phyloP scores from a whole-genome alignment of 176 grass and related monocot species.

The Sorghum bicolor region DNA sequence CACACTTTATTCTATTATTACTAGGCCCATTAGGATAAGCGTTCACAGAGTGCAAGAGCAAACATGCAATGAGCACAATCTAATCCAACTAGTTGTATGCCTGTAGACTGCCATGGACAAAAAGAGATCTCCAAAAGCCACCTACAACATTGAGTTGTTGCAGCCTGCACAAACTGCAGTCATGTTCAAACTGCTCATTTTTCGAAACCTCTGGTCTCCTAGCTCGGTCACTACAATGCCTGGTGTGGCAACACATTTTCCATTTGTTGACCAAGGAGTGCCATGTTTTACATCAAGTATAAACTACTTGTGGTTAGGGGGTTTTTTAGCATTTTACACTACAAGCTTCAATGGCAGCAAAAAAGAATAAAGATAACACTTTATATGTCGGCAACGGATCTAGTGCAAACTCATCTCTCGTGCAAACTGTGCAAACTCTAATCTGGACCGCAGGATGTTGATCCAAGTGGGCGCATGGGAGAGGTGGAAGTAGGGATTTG shows the following conservation, averaged over 20 bases:
- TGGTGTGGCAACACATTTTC: background rate
- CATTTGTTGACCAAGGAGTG: background rate
- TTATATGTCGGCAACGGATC: no score
- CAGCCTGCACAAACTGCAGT: background rate
- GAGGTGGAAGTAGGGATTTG: no score
- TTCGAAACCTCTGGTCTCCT: background rate
- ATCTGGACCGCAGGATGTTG: no score
- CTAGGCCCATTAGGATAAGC: background rate
- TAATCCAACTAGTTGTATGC: background rate
- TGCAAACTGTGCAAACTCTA: no score
- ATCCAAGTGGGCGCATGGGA: no score
- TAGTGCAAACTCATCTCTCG: no score
- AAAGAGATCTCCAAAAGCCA: background rate
- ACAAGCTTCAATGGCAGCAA: background rate
- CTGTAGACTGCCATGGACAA: background rate
- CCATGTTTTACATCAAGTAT: background rate
- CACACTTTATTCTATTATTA: background rate
- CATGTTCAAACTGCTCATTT: background rate
- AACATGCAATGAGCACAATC: constrained; percentile 2
- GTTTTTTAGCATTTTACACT: background rate
- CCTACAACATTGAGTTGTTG: background rate
- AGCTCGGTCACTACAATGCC: no score
- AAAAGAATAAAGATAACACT: background rate
- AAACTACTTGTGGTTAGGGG: background rate
- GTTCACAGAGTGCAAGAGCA: background rate